A percentile compares a stretch with the other conserved stretches of the same genome.
These are phyloP conservation scores for Sporisorium sorghi DNA, from an alignment of 1,284 basidiomycete genomes.

Conservation along the genomic window DNA sequence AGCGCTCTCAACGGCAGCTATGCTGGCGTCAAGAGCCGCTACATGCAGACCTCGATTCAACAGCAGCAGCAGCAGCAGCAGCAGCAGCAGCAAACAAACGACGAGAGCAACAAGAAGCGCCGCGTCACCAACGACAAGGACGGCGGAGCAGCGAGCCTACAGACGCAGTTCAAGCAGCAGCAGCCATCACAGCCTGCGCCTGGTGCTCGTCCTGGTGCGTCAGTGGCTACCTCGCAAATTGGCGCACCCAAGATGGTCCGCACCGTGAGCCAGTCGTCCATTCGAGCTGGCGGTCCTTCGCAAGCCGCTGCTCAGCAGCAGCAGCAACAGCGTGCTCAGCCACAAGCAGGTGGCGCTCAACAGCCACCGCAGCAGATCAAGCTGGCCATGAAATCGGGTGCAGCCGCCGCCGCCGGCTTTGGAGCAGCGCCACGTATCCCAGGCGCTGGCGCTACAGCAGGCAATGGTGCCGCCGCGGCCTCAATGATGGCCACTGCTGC, in stretches of 20 bases:
- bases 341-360: conserved; percentile 19
- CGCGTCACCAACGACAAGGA: conserved; percentile 50
- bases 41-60: conserved; percentile 39
- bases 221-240: conserved; percentile 35
- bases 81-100: conserved; percentile 10
- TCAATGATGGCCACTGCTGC: conserved; percentile 30
- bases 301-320: conserved; percentile 30
- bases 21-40: conserved; percentile 51
- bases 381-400: conserved; percentile 39
- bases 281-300: conserved; percentile 23
- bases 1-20: conserved; percentile 49
- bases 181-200: conserved; percentile 5
- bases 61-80: conserved; percentile 21
- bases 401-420: conserved; percentile 29
- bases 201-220: conserved; percentile 30
- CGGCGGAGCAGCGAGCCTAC: conserved; percentile 10
- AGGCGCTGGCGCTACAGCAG: conserved; percentile 29
- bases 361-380: conserved; percentile 50
- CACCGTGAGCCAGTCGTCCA: conserved; percentile 45
- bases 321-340: conserved; percentile 25
- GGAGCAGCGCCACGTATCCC: conserved; percentile 44
- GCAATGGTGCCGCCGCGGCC: conserved; percentile 28
- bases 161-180: conserved; percentile 16
- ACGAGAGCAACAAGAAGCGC: conserved; percentile 50
- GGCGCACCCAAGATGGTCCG: conserved; percentile 43